A percentile compares a stretch with the other conserved stretches of the same genome.
These are phyloP conservation scores for Lactarius indigo DNA, from an alignment of 768 basidiomycete species.

Conservation along the genomic window DNA sequence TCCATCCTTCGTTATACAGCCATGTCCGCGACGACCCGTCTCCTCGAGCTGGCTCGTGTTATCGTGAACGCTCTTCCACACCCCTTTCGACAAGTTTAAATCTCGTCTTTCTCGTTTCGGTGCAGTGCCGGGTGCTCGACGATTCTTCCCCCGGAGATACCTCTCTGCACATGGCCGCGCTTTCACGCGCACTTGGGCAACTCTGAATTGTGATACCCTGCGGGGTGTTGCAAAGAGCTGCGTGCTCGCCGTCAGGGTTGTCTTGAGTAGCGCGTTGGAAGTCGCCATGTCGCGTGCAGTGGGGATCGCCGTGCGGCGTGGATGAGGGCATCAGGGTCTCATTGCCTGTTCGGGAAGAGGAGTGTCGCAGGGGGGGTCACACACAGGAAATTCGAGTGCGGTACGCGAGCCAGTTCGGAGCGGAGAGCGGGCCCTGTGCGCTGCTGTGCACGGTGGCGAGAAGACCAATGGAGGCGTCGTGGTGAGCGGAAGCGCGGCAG, in stretches of 20 bases:
- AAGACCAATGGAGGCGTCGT: slow-evolving; percentile 3
- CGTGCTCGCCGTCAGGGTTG: slow-evolving; percentile 20
- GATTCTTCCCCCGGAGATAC: slow-evolving; percentile 1
- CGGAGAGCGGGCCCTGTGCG: slow-evolving; percentile 22
- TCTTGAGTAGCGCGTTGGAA: slow-evolving; percentile 5
- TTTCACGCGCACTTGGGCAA: not conserved
- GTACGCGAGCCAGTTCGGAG: slow-evolving; percentile 5
- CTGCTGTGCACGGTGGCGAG: slow-evolving; percentile 1
- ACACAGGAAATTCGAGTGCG: slow-evolving; percentile 9
- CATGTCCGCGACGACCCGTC: slow-evolving; percentile 15
- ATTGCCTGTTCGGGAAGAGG: not conserved
- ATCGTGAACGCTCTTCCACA: slow-evolving; percentile 7
- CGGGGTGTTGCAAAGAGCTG: slow-evolving; percentile 24
- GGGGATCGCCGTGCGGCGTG: slow-evolving; percentile 5
- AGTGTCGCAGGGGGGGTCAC: slow-evolving; percentile 10
- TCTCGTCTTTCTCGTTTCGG: not conserved
- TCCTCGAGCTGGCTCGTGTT: slow-evolving; percentile 16
- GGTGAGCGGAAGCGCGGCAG: slow-evolving; percentile 14
- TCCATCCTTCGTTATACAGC: slow-evolving; percentile 3
- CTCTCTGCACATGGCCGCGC: slow-evolving; percentile 13
- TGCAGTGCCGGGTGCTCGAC: not conserved
- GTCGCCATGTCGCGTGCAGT: slow-evolving; percentile 17
- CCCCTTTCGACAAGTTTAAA: slow-evolving; percentile 2
- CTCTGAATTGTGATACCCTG: slow-evolving; percentile 13
- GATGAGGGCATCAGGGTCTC: slow-evolving; percentile 6